Conservation (phyloP, 257 asterid genomes). For the Solanum medicagineum region DNA sequence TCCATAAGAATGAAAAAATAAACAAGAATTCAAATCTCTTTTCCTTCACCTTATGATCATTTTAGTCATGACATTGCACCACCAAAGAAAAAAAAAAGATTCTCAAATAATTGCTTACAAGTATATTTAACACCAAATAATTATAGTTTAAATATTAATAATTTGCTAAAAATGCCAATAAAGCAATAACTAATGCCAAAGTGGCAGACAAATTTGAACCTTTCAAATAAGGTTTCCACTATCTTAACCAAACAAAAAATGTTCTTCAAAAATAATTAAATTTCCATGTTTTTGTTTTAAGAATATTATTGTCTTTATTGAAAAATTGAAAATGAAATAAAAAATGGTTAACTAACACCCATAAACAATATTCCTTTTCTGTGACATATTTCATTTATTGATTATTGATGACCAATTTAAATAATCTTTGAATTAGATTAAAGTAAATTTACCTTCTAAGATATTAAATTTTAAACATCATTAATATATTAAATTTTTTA, state of each 20-base stretch:
- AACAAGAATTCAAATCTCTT: neutral
- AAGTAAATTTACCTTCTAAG: neutral
- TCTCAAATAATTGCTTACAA: neutral
- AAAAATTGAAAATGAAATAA: neutral
- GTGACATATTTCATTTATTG: neutral
- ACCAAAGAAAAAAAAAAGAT: neutral
- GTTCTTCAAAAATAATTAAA: neutral
- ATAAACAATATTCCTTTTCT: neutral
- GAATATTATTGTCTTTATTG: neutral
- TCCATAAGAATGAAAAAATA: neutral
- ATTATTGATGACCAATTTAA: neutral
- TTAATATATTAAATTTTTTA: neutral
- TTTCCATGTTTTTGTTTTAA: neutral
- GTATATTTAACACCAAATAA: neutral
- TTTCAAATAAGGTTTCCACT: neutral
- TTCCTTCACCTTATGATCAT: neutral
- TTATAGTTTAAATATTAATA: neutral
- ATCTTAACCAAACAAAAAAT: neutral
- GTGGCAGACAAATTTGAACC: constrained; percentile 3
- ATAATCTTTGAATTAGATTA: neutral
- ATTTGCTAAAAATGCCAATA: neutral
- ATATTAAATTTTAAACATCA: neutral
- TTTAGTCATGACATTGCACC: constrained; percentile 1
- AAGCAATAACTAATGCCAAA: neutral
- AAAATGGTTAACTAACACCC: neutral